A percentile compares a stretch with the other conserved stretches of the same genome.
Conservation (phyloP, 306 rosid genomes). For the Prunus mongolica region DNA sequence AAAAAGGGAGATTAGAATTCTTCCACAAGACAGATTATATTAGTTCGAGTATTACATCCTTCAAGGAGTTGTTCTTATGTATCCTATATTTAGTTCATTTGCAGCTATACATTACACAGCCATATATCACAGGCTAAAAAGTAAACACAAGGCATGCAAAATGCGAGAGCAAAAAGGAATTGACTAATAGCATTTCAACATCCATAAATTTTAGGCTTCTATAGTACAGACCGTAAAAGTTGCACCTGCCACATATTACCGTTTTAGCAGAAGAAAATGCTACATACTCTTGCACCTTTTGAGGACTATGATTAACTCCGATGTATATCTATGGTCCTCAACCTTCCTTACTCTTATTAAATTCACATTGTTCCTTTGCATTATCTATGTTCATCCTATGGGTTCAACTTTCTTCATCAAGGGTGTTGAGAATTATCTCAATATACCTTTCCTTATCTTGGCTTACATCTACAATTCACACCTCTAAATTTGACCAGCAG, state of each 20-base stretch:
- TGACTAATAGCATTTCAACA: not conserved
- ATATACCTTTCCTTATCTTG: not conserved
- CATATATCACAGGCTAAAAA: not conserved
- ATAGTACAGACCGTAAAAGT: not conserved
- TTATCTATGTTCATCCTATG: not conserved
- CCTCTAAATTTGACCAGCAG: conserved; percentile 1
- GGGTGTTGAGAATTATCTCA: not conserved
- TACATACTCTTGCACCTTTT: not conserved
- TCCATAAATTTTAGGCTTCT: not conserved
- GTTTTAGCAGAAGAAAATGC: not conserved
- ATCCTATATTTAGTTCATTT: not conserved
- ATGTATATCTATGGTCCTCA: not conserved
- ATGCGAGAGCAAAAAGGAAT: not conserved
- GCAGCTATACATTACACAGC: not conserved
- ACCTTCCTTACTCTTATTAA: not conserved
- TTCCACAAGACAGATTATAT: not conserved
- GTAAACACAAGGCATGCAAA: not conserved
- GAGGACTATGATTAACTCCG: not conserved
- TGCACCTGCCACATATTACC: not conserved
- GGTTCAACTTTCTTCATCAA: not conserved
- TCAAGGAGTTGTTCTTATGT: too few species aligned
- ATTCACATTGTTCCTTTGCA: not conserved
- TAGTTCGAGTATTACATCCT: too few species aligned
- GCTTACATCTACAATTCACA: not conserved
- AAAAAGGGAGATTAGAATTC: not conserved